Percentiles rank a stretch among this genome's conserved stretches.
Evolutionary conservation across 306 rosid species (phyloP).

Genomic region (Gleditsia sinensis): DNA sequence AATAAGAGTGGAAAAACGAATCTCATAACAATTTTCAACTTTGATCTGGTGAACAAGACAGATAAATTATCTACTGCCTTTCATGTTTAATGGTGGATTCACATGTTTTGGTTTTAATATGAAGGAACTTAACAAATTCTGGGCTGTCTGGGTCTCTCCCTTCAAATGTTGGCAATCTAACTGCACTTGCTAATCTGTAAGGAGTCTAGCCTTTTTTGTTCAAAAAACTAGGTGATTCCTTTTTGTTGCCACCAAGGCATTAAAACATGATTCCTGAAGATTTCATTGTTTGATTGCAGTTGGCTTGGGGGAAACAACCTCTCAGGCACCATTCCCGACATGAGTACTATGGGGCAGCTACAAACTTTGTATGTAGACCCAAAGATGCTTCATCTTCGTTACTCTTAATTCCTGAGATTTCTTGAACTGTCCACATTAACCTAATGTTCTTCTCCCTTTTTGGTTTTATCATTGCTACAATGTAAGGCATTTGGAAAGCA

Average conservation of each 20-base stretch:
- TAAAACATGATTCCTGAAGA: conserved; percentile 13
- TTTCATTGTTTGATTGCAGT: conserved; percentile 41
- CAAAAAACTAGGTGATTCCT: not conserved
- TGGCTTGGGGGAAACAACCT: conserved; percentile 78
- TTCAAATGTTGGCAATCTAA: conserved; percentile 49
- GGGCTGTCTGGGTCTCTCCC: conserved; percentile 63
- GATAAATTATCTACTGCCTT: not conserved
- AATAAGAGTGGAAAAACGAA: not conserved
- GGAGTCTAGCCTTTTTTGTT: conserved; percentile 32
- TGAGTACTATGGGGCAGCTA: conserved; percentile 55
- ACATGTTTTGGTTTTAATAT: conserved; percentile 31
- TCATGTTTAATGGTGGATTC: conserved; percentile 20
- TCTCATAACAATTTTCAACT: not conserved
- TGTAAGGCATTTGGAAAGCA: conserved; percentile 77
- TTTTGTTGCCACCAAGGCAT: not conserved
- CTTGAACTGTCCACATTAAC: conserved; percentile 11
- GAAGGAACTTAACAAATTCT: conserved; percentile 64
- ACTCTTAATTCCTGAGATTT: conserved; percentile 1
- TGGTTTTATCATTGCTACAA: conserved; percentile 12
- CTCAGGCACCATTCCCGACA: conserved; percentile 66
- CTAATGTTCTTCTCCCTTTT: conserved; percentile 2
- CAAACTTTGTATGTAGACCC: conserved; percentile 60
- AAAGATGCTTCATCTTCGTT: conserved; percentile 7
- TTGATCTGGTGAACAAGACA: not conserved
- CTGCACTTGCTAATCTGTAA: conserved; percentile 66